Evolutionary conservation across 768 basidiomycete species (phyloP).

Genomic region (Antrodiella citrinella): DNA sequence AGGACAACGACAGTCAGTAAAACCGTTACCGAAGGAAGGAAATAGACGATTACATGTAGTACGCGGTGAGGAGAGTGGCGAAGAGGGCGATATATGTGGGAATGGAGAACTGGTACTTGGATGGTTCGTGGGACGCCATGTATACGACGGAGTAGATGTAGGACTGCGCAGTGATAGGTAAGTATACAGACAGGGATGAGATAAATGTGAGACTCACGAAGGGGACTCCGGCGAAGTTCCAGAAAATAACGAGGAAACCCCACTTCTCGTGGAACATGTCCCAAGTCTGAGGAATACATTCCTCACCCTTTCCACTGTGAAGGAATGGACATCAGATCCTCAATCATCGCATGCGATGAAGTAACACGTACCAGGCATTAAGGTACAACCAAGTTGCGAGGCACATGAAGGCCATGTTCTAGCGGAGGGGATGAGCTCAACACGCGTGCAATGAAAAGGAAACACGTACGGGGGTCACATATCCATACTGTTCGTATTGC

Average conservation of each 20-base stretch:
- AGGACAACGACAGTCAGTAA: slow-evolving; percentile 2
- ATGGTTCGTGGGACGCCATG: slow-evolving; percentile 92
- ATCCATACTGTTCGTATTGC: slow-evolving; percentile 88
- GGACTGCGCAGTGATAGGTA: slow-evolving; percentile 24
- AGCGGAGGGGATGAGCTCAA: not conserved
- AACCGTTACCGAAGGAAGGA: not conserved
- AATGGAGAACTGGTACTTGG: slow-evolving; percentile 80
- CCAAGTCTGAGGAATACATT: slow-evolving; percentile 96
- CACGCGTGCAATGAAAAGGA: not conserved
- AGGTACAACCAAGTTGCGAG: slow-evolving; percentile 94
- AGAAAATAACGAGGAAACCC: slow-evolving; percentile 98
- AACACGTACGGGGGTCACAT: slow-evolving; percentile 74
- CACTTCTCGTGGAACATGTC: slow-evolving; percentile 99
- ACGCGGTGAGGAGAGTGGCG: slow-evolving; percentile 69
- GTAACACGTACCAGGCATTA: slow-evolving; percentile 70
- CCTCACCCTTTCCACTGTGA: slow-evolving; percentile 79
- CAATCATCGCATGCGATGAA: not conserved
- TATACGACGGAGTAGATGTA: slow-evolving; percentile 97
- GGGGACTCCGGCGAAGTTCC: slow-evolving; percentile 91
- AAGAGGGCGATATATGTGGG: slow-evolving; percentile 66
- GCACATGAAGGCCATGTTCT: slow-evolving; percentile 98
- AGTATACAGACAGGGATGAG: slow-evolving; percentile 4
- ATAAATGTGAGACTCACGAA: slow-evolving; percentile 51
- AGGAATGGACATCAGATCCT: slow-evolving; percentile 9
- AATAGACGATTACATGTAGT: slow-evolving; percentile 82